Evolutionary conservation across 495 filamentous ascomycete species (phyloP), one percentile per base, ranked within the genome.

Genomic region (Letharia lupina): DNA sequence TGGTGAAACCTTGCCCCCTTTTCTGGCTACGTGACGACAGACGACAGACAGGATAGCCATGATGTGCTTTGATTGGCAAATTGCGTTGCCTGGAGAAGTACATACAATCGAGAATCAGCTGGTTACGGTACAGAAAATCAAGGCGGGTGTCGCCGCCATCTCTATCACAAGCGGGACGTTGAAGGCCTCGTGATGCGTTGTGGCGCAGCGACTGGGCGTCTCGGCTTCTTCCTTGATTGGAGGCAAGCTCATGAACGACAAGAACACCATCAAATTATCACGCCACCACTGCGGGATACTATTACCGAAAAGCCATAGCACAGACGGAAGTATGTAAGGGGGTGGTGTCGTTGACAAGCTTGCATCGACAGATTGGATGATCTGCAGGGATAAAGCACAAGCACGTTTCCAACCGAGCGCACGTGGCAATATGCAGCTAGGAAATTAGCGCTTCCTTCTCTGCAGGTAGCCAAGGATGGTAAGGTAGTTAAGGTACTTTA

Each of bases 361-460:
- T 8, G 41, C 64, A 54, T 50, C 16, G 2, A 33, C 45, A n/a
- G 20, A 48, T 50, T 61, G 42, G 2, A 23, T 44, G 50, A 60
- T 54, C 58, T 65, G 28, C 64, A 66, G 57, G 58, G 57, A 61
- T 66, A 5, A 56, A 56, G 52, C 45, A 28, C 18, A 61, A 41
- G 54, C 63, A 65, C 45, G 35, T 42, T 47, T 44, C 31, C 44
- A 28, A 28, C 23, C 23, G 23, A 28, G 23, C 23, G 23, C 64
- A 66, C 64, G 64, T 66, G 64, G 64, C 57, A 40, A 31, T 6
- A 48, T 66, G 44, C 56, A 65, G 64, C 64, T 61, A 65, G 31
- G 44, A 15, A 23, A 0, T 28, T 63, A 63, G 62, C 63, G 54
- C 18, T n/a, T 37, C n/a, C n/a, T 42, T 20, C 10, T 42, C 23